A percentile compares a stretch with the other conserved stretches of the same genome.
Evolutionary conservation across 140 eudicot species (phyloP).

Genomic region (Bidens hawaiensis): DNA sequence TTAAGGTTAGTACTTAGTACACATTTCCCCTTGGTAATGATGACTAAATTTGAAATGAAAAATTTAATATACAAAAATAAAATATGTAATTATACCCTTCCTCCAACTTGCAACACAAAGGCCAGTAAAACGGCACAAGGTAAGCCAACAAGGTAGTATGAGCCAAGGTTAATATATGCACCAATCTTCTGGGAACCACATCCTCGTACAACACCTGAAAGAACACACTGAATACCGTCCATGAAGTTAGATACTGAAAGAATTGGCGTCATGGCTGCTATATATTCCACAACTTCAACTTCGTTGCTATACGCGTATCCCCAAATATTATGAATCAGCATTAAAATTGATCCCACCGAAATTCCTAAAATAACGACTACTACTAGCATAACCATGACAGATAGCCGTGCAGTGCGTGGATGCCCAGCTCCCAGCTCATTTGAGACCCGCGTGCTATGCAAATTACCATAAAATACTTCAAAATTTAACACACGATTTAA

Average conservation of each 20-base stretch:
- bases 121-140: constrained; percentile 70
- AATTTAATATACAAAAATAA: not conserved
- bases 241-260: constrained; percentile 66
- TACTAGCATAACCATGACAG: constrained; percentile 52
- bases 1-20: no score
- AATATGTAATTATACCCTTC: constrained; percentile 39
- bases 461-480: not conserved
- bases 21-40: not conserved
- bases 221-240: constrained; percentile 75
- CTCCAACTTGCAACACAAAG: constrained; percentile 57
- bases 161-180: constrained; percentile 76
- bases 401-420: constrained; percentile 61
- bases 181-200: constrained; percentile 85
- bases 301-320: constrained; percentile 77
- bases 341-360: constrained; percentile 42
- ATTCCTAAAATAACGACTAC: constrained; percentile 49
- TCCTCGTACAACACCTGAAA: constrained; percentile 88
- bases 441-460: constrained; percentile 67
- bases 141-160: constrained; percentile 81
- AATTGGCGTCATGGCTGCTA: constrained; percentile 71
- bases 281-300: constrained; percentile 61
- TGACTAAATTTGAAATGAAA: not conserved
- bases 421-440: constrained; percentile 87
- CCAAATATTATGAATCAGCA: constrained; percentile 58
- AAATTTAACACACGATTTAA: no score